Evolutionary conservation across 1,139 yeast species (phyloP).

Genomic region (Hyphopichia khmerensis): DNA sequence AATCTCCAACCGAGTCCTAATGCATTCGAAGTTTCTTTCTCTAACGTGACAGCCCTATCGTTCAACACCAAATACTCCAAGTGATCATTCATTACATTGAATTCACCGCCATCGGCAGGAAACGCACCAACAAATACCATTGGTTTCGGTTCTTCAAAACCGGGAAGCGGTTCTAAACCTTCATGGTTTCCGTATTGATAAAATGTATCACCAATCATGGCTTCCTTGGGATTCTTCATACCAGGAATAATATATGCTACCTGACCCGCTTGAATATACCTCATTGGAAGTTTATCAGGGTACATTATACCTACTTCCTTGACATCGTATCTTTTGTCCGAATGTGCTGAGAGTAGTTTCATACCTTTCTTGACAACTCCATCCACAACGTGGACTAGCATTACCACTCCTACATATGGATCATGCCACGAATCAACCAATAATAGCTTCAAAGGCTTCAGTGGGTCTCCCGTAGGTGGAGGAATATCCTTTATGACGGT

Average conservation of each 20-base stretch:
- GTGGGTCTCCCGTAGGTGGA: constrained; percentile 55
- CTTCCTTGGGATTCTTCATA: constrained; percentile 84
- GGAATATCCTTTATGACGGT: constrained; percentile 78
- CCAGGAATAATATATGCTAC: constrained; percentile 94
- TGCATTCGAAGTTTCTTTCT: constrained; percentile 90
- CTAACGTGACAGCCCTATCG: constrained; percentile 87
- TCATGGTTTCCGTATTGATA: constrained; percentile 63
- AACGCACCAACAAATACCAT: constrained; percentile 99
- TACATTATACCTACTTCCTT: constrained; percentile 95
- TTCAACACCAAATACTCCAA: constrained; percentile 84
- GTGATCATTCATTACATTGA: constrained; percentile 85
- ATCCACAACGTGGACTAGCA: constrained; percentile 81
- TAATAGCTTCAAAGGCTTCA: constrained; percentile 67
- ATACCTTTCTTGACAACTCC: constrained; percentile 76
- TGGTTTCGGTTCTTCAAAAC: constrained; percentile 95
- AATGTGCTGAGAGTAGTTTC: constrained; percentile 74
- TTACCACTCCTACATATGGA: constrained; percentile 87
- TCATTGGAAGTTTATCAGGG: constrained; percentile 75
- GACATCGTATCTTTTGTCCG: constrained; percentile 74
- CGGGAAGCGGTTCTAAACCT: constrained; percentile 77
- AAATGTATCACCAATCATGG: constrained; percentile 89
- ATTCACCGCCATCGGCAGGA: constrained; percentile 93
- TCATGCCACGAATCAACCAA: constrained; percentile 98
- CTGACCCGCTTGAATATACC: constrained; percentile 76
- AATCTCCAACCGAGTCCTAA: constrained; percentile 97